Conservation (phyloP, 2,329 filamentous ascomycete species). For the Cordyceps tenuipes region DNA sequence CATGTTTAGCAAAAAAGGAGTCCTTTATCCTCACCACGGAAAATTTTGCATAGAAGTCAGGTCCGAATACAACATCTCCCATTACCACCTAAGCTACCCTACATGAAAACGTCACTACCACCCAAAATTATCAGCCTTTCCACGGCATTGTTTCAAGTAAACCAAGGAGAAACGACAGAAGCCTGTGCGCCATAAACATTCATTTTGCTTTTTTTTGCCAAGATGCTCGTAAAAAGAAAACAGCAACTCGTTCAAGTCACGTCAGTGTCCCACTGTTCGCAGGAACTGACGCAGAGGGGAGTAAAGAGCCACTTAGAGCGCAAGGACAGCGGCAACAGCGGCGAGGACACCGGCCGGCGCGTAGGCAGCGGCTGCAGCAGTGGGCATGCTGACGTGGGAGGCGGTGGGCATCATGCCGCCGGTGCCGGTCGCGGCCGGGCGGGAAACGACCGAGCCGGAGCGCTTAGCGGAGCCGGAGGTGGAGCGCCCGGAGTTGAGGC, state of each 20-base stretch:
- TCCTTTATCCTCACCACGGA: too few relatives aligned
- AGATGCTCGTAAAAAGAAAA: neutral
- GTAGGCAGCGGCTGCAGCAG: slow-evolving; percentile 3
- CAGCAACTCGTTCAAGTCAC: neutral
- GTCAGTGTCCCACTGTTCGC: too few relatives aligned
- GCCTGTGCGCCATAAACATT: slow-evolving; percentile 10
- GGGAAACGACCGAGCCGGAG: neutral
- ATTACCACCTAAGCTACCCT: slow-evolving; percentile 10
- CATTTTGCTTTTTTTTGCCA: neutral
- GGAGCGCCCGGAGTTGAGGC: neutral
- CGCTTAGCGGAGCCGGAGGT: neutral
- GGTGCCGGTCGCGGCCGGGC: slow-evolving; percentile 2
- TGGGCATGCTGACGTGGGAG: slow-evolving; percentile 4
- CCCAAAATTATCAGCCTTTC: slow-evolving; percentile 2
- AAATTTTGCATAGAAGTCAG: neutral
- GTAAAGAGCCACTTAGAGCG: slow-evolving; percentile 11
- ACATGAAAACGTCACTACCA: slow-evolving; percentile 9
- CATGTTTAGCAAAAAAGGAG: too few relatives aligned
- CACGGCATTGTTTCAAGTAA: neutral
- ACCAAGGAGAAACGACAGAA: slow-evolving; percentile 1
- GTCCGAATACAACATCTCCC: neutral
- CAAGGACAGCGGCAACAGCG: slow-evolving; percentile 12
- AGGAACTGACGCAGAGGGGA: too few relatives aligned
- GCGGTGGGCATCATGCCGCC: slow-evolving; percentile 12
- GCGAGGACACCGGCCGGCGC: slow-evolving; percentile 11